Evolutionary conservation across 805 yeast species (phyloP), one percentile per base, ranked within the genome.

Genomic region (Candida chilensis): DNA sequence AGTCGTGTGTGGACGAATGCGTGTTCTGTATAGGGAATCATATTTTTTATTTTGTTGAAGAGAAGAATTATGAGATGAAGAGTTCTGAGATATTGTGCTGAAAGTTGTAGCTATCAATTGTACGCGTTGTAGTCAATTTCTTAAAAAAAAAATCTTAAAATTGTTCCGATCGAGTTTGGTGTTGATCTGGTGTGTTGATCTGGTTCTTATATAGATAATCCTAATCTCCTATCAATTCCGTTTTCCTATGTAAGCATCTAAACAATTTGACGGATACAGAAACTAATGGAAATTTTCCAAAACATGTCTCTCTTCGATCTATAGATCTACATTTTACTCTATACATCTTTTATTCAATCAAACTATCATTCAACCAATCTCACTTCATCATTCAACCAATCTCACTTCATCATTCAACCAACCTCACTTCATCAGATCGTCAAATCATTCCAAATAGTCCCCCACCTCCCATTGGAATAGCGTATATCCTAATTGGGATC

Each of bases 291-390:
- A 4, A 24, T 13, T 11, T 9, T 24, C 8, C 22, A 11, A 8
- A 5, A 24, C 21, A 16, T 22, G 33, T 20, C 32, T 22, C 5
- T 20, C 28, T 28, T 24, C 25, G 11, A 24, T 28, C 14, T 24
- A 16, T 20, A 22, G 25, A 12, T 37, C 39, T 10, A 32, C 28
- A 11, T 32, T 32, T 18, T 32, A 29, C 27, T 24, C 13, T 24
- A 28, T 18, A 3, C 43, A 42, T 7, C 39, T 18, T 15, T 60
- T 60, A 32, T 60, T 43, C 27, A 40, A 35, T 16, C 41, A 53
- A 7, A 60, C 60, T 20, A 54, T 34, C 8, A 13, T 44, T 30
- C 50, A 40, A 13, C 45, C 40, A 0, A 47, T 47, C 26, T 48
- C n/a, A n/a, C n/a, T n/a, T n/a, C n/a, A 54, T 34, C 8, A 13